Percentiles rank a stretch among this genome's conserved stretches.
Evolutionary conservation across 2,329 filamentous ascomycete genomes (phyloP).

Genomic region (Aschersonia sp.): DNA sequence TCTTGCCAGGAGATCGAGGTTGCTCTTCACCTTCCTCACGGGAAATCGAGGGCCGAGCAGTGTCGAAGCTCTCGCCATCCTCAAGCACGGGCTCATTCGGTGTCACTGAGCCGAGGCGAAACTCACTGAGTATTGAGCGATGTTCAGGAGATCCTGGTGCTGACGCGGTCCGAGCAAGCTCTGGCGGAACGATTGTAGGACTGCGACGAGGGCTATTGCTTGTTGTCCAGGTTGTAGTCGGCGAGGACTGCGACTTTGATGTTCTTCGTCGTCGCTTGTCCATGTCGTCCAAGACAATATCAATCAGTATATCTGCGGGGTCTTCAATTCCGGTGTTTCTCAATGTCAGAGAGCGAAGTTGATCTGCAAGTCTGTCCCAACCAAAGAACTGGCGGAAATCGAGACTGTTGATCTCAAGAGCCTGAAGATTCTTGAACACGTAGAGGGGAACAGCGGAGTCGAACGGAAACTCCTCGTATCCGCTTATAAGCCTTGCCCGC

Average conservation of each 20-base stretch:
- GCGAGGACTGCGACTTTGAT: constrained; percentile 71
- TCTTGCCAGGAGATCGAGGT: constrained; percentile 26
- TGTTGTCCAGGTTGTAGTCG: constrained; percentile 54
- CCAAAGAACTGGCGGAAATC: constrained; percentile 96
- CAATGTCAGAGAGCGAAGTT: constrained; percentile 75
- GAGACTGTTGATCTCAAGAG: constrained; percentile 85
- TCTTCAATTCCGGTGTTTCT: constrained; percentile 83
- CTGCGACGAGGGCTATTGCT: constrained; percentile 43
- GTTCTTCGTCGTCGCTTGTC: constrained; percentile 80
- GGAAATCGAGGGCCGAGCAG: constrained; percentile 25
- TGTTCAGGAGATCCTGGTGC: constrained; percentile 49
- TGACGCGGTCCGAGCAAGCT: constrained; percentile 52
- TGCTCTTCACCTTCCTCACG: constrained; percentile 32
- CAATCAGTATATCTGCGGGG: constrained; percentile 74
- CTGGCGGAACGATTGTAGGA: constrained; percentile 47
- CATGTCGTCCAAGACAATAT: constrained; percentile 93
- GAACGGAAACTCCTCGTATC: constrained; percentile 96
- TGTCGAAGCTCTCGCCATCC: constrained; percentile 18
- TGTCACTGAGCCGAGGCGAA: constrained; percentile 45
- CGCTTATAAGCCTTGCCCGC: constrained; percentile 75
- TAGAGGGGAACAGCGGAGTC: constrained; percentile 94
- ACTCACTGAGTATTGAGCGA: constrained; percentile 29
- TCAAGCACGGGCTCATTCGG: constrained; percentile 35
- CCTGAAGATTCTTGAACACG: constrained; percentile 92
- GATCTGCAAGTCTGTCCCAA: constrained; percentile 88